Conservation (phyloP, 164 flowering plant genomes). For the Tetracentron sinense region DNA sequence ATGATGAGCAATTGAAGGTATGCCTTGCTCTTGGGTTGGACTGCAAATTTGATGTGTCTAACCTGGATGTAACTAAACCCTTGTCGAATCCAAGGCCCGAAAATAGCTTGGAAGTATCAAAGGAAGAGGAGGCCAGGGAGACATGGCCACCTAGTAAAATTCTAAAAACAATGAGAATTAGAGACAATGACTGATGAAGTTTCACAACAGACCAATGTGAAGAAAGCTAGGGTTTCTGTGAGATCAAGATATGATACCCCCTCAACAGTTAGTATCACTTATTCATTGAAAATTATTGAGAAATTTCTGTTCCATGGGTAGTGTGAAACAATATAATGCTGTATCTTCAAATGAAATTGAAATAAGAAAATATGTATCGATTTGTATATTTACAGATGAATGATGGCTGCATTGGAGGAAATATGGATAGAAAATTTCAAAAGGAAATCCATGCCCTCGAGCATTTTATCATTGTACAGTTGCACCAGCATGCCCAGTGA, state of each 20-base stretch:
- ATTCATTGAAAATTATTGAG: too few relatives aligned
- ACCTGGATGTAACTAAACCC: slow-evolving; percentile 11
- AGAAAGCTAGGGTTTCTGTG: slow-evolving; percentile 88
- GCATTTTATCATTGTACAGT: slow-evolving; percentile 94
- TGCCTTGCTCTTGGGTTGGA: slow-evolving; percentile 43
- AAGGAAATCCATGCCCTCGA: slow-evolving; percentile 97
- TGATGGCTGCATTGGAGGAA: slow-evolving; percentile 99
- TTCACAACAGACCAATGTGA: slow-evolving; percentile 41
- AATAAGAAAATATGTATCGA: too few relatives aligned
- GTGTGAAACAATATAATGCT: too few relatives aligned
- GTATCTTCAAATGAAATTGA: too few relatives aligned
- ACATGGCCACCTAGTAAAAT: slow-evolving; percentile 51
- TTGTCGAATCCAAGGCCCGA: slow-evolving; percentile 26
- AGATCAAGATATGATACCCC: slow-evolving; percentile 78
- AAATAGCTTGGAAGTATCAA: slow-evolving; percentile 34
- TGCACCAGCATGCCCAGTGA: slow-evolving; percentile 82
- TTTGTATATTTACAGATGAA: slow-evolving; percentile 64
- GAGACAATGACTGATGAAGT: slow-evolving; percentile 54
- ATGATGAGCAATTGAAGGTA: slow-evolving; percentile 24
- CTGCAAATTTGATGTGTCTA: slow-evolving; percentile 26
- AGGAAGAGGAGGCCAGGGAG: slow-evolving; percentile 37
- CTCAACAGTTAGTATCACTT: slow-evolving; percentile 58
- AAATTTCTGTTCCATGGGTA: too few relatives aligned
- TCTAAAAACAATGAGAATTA: slow-evolving; percentile 36
- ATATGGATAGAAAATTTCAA: slow-evolving; percentile 90